Percentiles rank a stretch among this genome's conserved stretches.
These are phyloP conservation scores for Castanea mollissima DNA, from an alignment of 306 rosid species.

Conservation along the genomic window DNA sequence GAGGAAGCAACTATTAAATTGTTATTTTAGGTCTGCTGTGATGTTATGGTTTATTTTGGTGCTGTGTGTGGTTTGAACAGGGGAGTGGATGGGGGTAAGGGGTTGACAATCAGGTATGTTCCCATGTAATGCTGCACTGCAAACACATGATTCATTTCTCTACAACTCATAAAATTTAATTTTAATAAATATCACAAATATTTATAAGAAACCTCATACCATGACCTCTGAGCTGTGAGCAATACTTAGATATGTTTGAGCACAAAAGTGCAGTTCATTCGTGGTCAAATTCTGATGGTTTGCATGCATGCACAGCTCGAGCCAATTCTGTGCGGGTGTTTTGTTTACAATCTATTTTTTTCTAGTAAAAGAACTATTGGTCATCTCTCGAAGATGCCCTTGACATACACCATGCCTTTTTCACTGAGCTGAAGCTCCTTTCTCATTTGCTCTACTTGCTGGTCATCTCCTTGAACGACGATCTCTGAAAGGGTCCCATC, in stretches of 20 bases:
- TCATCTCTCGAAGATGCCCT: constrained; percentile 60
- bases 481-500: constrained; percentile 59
- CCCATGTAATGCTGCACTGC: background rate
- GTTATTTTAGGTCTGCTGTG: background rate
- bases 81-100: background rate
- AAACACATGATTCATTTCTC: background rate
- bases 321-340: background rate
- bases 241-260: background rate
- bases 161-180: background rate
- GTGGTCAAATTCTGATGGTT: background rate
- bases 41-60: background rate
- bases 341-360: background rate
- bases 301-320: background rate
- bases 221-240: background rate
- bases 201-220: background rate
- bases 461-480: constrained; percentile 81
- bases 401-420: constrained; percentile 83
- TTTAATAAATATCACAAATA: background rate
- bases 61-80: background rate
- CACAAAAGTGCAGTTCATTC: background rate
- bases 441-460: constrained; percentile 81
- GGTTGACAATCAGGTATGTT: background rate
- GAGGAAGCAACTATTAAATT: constrained; percentile 20
- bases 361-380: background rate
- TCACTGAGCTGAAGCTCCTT: constrained; percentile 70